Percentiles rank a stretch among this genome's conserved stretches.
Evolutionary conservation across 1,139 yeast genomes (phyloP).

Genomic region (Diutina catenulata): DNA sequence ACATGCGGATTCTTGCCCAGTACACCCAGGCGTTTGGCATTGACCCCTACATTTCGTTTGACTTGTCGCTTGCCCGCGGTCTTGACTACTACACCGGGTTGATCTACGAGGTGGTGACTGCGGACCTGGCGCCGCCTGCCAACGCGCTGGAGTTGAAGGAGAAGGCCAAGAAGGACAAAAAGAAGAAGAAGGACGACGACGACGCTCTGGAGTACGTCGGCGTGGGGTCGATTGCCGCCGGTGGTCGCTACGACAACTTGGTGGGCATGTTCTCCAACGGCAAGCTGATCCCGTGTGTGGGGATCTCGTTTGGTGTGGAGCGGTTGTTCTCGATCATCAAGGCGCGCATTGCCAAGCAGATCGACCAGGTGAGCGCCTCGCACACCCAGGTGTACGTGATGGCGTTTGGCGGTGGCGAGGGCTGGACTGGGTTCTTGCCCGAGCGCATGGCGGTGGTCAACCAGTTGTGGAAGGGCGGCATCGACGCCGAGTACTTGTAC

Average conservation of each 20-base stretch:
- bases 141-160: slow-evolving; percentile 35
- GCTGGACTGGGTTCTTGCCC: slow-evolving; percentile 82
- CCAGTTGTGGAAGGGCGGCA: slow-evolving; percentile 75
- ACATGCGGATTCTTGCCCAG: slow-evolving; percentile 62
- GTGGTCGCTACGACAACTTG: slow-evolving; percentile 93
- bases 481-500: slow-evolving; percentile 83
- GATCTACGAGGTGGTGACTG: slow-evolving; percentile 91
- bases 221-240: slow-evolving; percentile 96
- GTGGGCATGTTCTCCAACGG: slow-evolving; percentile 96
- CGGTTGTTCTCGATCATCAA: slow-evolving; percentile 83
- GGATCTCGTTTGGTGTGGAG: slow-evolving; percentile 93
- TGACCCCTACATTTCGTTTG: slow-evolving; percentile 48
- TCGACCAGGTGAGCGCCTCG: slow-evolving; percentile 56
- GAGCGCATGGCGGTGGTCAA: slow-evolving; percentile 86
- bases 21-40: slow-evolving; percentile 76
- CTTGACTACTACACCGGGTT: slow-evolving; percentile 95
- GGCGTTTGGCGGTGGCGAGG: slow-evolving; percentile 98
- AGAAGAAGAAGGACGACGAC: slow-evolving; percentile 39
- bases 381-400: slow-evolving; percentile 88
- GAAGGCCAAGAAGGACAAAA: slow-evolving; percentile 31
- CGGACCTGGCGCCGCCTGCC: slow-evolving; percentile 87
- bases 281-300: slow-evolving; percentile 93
- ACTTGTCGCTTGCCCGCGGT: slow-evolving; percentile 92
- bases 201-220: slow-evolving; percentile 97
- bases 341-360: slow-evolving; percentile 50